Conservation (phyloP, 805 yeast species). For the Metschnikowia lochheadii region DNA sequence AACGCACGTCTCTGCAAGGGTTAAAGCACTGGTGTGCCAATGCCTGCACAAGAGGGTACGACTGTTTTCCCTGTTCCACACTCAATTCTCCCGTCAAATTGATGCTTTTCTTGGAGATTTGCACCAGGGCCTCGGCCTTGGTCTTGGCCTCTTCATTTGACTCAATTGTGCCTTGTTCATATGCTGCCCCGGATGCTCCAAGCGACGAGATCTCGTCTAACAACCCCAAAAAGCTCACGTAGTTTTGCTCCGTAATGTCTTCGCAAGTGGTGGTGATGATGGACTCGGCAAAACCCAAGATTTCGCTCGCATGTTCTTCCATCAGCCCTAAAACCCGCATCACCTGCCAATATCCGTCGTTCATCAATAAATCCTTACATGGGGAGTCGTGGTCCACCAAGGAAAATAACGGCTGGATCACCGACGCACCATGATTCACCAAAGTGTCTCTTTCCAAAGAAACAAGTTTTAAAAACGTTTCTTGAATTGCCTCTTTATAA, state of each 20-base stretch:
- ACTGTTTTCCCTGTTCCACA: slow-evolving; percentile 30
- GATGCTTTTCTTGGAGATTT: slow-evolving; percentile 58
- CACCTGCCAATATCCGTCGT: slow-evolving; percentile 51
- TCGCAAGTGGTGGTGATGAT: slow-evolving; percentile 31
- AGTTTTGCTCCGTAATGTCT: slow-evolving; percentile 47
- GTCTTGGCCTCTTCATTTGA: slow-evolving; percentile 45
- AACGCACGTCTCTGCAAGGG: slow-evolving; percentile 75
- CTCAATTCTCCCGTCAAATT: slow-evolving; percentile 53
- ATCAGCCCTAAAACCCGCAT: slow-evolving; percentile 47
- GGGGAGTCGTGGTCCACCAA: slow-evolving; percentile 42
- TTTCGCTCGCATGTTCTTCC: slow-evolving; percentile 36
- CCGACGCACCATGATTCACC: slow-evolving; percentile 42
- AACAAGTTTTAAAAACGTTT: slow-evolving; percentile 3
- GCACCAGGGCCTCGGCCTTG: slow-evolving; percentile 44
- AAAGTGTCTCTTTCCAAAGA: slow-evolving; percentile 40
- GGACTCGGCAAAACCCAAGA: slow-evolving; percentile 46
- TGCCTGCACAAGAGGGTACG: slow-evolving; percentile 71
- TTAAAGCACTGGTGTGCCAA: slow-evolving; percentile 85
- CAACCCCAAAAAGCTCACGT: slow-evolving; percentile 63
- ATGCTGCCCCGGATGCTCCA: slow-evolving; percentile 75
- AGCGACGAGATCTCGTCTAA: slow-evolving; percentile 77
- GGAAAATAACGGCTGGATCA: slow-evolving; percentile 47
- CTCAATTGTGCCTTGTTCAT: slow-evolving; percentile 46
- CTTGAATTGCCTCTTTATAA: slow-evolving; percentile 10
- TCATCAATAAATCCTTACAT: slow-evolving; percentile 29